phyloP scores from a whole-genome alignment of 345 rosid species.

The Excoecaria agallocha region DNA sequence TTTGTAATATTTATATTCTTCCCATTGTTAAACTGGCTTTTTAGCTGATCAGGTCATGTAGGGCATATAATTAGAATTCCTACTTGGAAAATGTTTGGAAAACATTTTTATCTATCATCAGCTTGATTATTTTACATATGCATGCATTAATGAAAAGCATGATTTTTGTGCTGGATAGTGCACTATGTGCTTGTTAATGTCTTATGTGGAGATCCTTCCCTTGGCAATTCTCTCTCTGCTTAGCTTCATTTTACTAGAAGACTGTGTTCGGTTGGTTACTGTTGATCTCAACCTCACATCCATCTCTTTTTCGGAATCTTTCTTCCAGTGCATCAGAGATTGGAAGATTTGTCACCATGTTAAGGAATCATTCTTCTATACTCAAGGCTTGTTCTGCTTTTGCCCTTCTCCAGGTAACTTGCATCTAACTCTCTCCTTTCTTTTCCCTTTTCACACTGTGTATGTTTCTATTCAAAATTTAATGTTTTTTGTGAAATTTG shows the following conservation, averaged over 20 bases:
- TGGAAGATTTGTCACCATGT: slow-evolving; percentile 43
- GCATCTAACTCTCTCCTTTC: not conserved
- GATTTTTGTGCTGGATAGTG: not conserved
- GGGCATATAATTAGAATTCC: not conserved
- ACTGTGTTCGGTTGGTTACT: not conserved
- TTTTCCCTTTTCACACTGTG: not conserved
- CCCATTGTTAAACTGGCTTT: not conserved
- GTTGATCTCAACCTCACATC: not conserved
- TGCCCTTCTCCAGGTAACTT: slow-evolving; percentile 42
- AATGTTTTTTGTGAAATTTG: not conserved
- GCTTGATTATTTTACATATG: not conserved
- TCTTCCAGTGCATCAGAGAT: slow-evolving; percentile 35
- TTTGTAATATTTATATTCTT: not conserved
- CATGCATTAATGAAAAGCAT: not conserved
- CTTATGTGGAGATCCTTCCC: not conserved
- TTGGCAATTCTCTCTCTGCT: too few species aligned
- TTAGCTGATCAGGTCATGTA: not conserved
- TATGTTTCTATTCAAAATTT: not conserved
- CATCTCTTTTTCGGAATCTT: not conserved
- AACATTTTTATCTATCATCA: not conserved
- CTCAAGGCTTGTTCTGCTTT: slow-evolving; percentile 40
- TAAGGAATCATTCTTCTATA: slow-evolving; percentile 33
- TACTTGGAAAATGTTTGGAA: not conserved
- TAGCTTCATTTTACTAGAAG: too few species aligned
- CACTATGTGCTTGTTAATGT: not conserved